phyloP scores from a whole-genome alignment of 345 rosid species.

The Eucalyptus marginata region DNA sequence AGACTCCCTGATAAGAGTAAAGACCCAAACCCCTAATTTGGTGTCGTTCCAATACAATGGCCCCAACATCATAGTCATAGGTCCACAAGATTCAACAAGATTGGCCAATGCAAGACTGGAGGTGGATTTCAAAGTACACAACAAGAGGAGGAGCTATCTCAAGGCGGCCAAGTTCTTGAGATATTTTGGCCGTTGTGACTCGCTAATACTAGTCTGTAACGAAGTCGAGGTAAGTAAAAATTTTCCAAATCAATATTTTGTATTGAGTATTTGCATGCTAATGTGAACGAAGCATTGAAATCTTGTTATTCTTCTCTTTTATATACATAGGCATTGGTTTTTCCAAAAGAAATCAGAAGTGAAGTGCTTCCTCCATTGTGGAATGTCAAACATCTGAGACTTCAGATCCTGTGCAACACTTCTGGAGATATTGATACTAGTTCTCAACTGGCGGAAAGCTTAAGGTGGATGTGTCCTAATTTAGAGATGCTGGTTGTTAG shows the following conservation, averaged over 20 bases:
- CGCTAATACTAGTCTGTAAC: background rate
- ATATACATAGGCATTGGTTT: background rate
- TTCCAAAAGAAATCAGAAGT: background rate
- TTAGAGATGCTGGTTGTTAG: background rate
- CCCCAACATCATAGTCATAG: background rate
- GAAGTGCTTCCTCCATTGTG: background rate
- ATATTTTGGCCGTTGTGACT: background rate
- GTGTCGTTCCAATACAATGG: background rate
- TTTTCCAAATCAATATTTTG: background rate
- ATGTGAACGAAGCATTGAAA: background rate
- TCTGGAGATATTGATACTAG: background rate
- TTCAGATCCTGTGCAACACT: background rate
- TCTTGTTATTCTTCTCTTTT: no score
- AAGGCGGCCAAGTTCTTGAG: background rate
- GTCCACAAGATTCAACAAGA: background rate
- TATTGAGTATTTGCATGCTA: background rate
- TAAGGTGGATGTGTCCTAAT: background rate
- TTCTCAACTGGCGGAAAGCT: background rate
- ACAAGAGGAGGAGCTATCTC: background rate
- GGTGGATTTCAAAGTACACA: background rate
- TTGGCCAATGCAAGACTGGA: background rate
- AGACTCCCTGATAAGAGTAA: background rate
- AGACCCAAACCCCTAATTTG: background rate
- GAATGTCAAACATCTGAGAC: background rate
- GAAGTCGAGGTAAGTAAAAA: background rate